phyloP scores from a whole-genome alignment of 2,329 filamentous ascomycete genomes.

The Hypoxylon sp. region DNA sequence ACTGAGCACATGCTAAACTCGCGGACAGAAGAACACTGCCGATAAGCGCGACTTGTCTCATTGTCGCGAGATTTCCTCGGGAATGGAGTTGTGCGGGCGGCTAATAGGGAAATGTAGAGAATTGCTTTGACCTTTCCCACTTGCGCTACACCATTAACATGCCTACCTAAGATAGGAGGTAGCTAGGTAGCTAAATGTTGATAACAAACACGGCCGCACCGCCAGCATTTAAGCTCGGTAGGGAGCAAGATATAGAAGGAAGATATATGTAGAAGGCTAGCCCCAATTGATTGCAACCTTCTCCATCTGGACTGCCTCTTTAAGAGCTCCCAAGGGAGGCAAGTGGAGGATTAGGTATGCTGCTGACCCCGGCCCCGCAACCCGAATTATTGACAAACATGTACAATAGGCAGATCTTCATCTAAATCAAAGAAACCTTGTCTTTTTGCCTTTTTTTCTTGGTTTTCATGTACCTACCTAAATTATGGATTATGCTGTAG shows the following conservation, averaged over 20 bases:
- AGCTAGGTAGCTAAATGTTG: neutral
- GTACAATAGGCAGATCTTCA: slow-evolving; percentile 26
- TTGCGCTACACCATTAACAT: neutral
- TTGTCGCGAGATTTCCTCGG: slow-evolving; percentile 3
- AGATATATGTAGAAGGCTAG: slow-evolving; percentile 12
- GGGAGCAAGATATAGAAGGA: slow-evolving; percentile 13
- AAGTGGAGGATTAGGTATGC: slow-evolving; percentile 13
- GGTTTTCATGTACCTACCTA: neutral
- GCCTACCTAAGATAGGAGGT: neutral
- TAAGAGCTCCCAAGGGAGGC: slow-evolving; percentile 33
- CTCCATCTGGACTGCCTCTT: slow-evolving; percentile 36
- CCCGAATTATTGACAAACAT: slow-evolving; percentile 5
- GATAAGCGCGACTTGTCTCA: slow-evolving; percentile 18
- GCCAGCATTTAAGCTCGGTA: slow-evolving; percentile 1
- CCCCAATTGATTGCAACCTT: slow-evolving; percentile 42
- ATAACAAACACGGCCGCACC: neutral
- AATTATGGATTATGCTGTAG: slow-evolving; percentile 16
- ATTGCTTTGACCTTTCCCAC: neutral
- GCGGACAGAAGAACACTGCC: slow-evolving; percentile 14
- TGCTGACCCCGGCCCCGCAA: slow-evolving; percentile 35
- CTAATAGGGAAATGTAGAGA: neutral
- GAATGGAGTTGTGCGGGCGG: neutral
- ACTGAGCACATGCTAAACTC: slow-evolving; percentile 37
- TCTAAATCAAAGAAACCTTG: neutral
- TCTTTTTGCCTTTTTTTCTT: too few relatives aligned